A percentile compares a stretch with the other conserved stretches of the same genome.
These are phyloP conservation scores for Stephanodiscus minutulus DNA, from an alignment of 108 stramenopile species.

Conservation along the genomic window DNA sequence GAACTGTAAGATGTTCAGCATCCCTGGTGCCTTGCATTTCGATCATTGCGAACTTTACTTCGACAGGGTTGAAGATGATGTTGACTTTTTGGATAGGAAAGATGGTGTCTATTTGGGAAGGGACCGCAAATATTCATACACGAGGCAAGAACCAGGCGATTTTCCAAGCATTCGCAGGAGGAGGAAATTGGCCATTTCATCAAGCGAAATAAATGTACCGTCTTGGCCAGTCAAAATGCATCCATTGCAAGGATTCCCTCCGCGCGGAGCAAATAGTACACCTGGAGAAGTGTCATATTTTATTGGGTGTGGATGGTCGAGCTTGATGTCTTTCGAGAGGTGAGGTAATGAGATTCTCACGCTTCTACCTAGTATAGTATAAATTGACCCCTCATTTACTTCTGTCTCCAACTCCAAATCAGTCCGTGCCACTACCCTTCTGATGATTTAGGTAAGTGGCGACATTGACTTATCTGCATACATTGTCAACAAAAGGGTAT, in stretches of 20 bases:
- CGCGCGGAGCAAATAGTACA: not conserved
- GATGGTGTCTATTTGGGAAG: constrained; percentile 13
- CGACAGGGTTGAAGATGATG: constrained; percentile 23
- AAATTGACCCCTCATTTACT: not conserved
- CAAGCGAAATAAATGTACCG: not conserved
- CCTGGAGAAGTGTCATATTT: constrained; percentile 17
- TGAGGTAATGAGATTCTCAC: not conserved
- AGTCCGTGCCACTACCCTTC: constrained; percentile 39
- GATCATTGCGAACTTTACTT: constrained; percentile 54
- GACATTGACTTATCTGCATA: not conserved
- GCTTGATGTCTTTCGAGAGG: constrained; percentile 24
- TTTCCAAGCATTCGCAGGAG: constrained; percentile 22
- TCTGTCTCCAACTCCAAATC: not conserved
- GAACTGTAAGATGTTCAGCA: constrained; percentile 27
- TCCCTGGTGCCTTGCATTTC: constrained; percentile 13
- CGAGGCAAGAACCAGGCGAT: not conserved
- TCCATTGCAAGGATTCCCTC: constrained; percentile 12
- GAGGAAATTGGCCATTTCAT: constrained; percentile 11
- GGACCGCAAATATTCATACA: constrained; percentile 27
- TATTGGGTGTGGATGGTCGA: constrained; percentile 52
- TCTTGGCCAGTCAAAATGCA: not conserved
- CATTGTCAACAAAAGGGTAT: not conserved
- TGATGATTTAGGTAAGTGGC: constrained; percentile 20
- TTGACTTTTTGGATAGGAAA: constrained; percentile 24
- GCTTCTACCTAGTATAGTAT: not conserved